Evolutionary conservation across 2,329 filamentous ascomycete genomes (phyloP), one percentile per base, ranked within the genome.

Genomic region (Ophiostoma australiae): DNA sequence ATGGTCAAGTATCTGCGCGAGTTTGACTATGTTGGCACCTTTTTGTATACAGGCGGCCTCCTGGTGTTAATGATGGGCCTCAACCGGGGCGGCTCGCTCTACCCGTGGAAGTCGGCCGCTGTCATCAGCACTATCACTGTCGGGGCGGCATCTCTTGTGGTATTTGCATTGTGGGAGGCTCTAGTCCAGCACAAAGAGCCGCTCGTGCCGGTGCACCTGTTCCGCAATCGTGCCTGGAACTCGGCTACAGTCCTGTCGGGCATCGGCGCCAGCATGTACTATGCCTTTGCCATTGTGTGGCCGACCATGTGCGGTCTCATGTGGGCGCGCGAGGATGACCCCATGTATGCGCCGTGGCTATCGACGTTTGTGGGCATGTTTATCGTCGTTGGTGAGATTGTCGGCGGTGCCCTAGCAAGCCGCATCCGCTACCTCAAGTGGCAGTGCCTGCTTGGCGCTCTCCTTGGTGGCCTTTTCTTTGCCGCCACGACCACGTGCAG

Each of bases 221-320:
- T 80, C 75, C 74, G 73, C 37, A 79, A 80, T 73, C 73, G 73
- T 35, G 74, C 72, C 11, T 80, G 79, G 79, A 76, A 77, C 48
- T 76, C 77, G 6, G 75, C 76, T 15, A 77, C 76, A 13, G 74
- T 80, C 55, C 70, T 79, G 15, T 76, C 76, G 8, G 78, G 78
- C 23, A 74, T 80, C 3, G 79, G 77, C 8, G 79, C 79, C 17
- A 77, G 76, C 48, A 77, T 80, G 13, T 80, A 80, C 75, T 80
- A 80, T 71, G 79, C 77, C 65, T 77, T 80, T 63, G 79, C 78
- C 20, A 77, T 80, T 31, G 75, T 80, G 17, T 81, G 79, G 79
- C 79, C 79, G 1, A 74, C 73, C 27, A 79, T 79, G 76, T 76
- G 79, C 1, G 75, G 75, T 17, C 76, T 78, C 17, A 69, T 80